Base-by-base conservation (phyloP, 78 protist species). In the Mantamonas sphyraenae region DNA sequence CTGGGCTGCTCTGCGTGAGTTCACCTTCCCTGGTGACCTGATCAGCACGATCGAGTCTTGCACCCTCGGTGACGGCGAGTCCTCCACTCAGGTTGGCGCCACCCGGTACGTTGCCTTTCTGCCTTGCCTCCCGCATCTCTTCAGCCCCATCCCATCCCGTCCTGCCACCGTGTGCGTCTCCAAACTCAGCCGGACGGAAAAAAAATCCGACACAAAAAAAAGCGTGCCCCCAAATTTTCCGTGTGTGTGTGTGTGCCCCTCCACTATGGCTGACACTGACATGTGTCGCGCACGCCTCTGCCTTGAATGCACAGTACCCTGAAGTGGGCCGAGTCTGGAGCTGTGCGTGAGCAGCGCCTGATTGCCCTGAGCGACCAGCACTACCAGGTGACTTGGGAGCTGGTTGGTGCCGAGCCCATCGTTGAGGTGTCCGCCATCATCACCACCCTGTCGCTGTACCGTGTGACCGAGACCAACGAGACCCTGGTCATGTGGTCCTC, bases 401-500 rank as follows among this genome's bases (percentile, higher is more conserved):
- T 58, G 33, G 63, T 58, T 9, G 63, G 63, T 10, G 63, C 35
- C 35, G 10, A 58, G 20, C 63, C 5, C 33, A 5, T 9, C 5
- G 10, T 10, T 14, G 33, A 58, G 63, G 10, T 10, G 20, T 14
- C 10, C 26, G 10, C 26, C 10, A 10, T 58, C 35, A 5, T 58
- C 63, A 14, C 63, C 20, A 5, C 5, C 63, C 5, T 58, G 26
- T 9, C 20, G 20, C 10, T 5, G 26, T 58, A 14, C 63, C 63
- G 26, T 5, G 10, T 58, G 5, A 58, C 63, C 63, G 63, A 58
- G 63, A 10, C 5, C 63, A 58, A 58, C 35, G 10, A 5, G 20
- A 58, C 63, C 20, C 63, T 58, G 5, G 63, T 58, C 42, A 10
- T 10, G 42, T 58, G 63, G 63, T 58, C 63, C 20, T 33, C 42